Conservation (phyloP, 169 alveolate species). For the Plasmodium coatneyi region DNA sequence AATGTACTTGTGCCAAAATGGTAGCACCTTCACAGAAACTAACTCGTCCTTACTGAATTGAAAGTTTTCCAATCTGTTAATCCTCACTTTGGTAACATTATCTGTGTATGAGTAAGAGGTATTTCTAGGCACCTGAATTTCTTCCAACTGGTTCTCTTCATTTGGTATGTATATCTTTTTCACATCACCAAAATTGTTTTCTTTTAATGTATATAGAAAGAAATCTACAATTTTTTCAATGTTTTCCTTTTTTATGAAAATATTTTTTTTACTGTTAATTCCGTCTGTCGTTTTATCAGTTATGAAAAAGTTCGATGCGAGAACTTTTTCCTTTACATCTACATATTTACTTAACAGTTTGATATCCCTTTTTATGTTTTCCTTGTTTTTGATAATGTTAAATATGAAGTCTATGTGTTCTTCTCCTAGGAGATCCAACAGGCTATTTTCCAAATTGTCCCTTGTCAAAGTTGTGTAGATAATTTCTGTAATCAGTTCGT, state of each 20-base stretch:
- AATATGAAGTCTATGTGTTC: conserved; percentile 38
- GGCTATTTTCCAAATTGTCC: conserved; percentile 31
- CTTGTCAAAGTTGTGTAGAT: conserved; percentile 12
- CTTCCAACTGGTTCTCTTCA: conserved; percentile 57
- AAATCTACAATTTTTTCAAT: conserved; percentile 58
- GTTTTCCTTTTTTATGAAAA: conserved; percentile 33
- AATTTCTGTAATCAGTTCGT: conserved; percentile 44
- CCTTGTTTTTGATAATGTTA: conserved; percentile 49
- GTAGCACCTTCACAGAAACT: conserved; percentile 35
- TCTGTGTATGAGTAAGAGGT: conserved; percentile 38
- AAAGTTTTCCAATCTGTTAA: conserved; percentile 47
- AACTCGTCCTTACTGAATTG: conserved; percentile 61
- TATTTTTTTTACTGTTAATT: conserved; percentile 5
- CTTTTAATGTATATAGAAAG: conserved; percentile 17
- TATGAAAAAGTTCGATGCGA: conserved; percentile 48
- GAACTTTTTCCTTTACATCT: conserved; percentile 49
- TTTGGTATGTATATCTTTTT: conserved; percentile 67
- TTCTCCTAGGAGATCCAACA: conserved; percentile 38
- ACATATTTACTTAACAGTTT: conserved; percentile 48
- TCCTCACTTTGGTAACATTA: conserved; percentile 54
- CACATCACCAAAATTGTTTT: conserved; percentile 20
- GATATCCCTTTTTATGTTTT: conserved; percentile 35
- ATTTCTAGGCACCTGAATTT: conserved; percentile 49
- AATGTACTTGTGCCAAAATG: conserved; percentile 57
- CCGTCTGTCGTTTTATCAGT: conserved; percentile 36